phyloP scores from a whole-genome alignment of 2,329 filamentous ascomycete species.

The Botryotinia convoluta region DNA sequence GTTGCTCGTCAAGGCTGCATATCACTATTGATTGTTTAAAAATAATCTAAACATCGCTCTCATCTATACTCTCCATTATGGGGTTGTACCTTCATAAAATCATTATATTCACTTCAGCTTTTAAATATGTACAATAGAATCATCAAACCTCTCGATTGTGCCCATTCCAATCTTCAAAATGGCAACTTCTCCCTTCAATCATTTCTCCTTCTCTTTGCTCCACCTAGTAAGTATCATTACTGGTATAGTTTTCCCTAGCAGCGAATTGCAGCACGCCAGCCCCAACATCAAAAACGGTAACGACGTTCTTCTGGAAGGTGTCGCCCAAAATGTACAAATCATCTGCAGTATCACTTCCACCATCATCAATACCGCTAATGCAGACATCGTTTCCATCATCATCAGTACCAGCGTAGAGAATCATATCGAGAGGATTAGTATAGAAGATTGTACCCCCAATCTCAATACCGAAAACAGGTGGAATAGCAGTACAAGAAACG shows the following conservation, averaged over 20 bases:
- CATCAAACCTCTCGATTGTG: neutral
- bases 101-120: neutral
- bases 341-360: constrained; percentile 33
- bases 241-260: constrained; percentile 31
- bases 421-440: constrained; percentile 37
- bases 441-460: constrained; percentile 41
- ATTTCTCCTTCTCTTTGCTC: neutral
- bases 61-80: neutral
- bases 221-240: constrained; percentile 18
- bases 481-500: constrained; percentile 44
- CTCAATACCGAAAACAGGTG: constrained; percentile 43
- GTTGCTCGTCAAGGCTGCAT: neutral
- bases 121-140: constrained; percentile 1
- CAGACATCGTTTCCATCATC: constrained; percentile 33
- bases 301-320: constrained; percentile 49
- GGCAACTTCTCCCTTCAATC: neutral
- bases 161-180: neutral
- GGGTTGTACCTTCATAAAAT: neutral
- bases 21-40: neutral
- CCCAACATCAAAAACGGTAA: constrained; percentile 51
- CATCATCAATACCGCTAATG: constrained; percentile 38
- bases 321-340: constrained; percentile 45
- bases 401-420: constrained; percentile 28
- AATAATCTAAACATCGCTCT: neutral
- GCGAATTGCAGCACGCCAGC: constrained; percentile 48